Conservation (phyloP, 2,329 filamentous ascomycete genomes). For the Tolypocladium paradoxum region DNA sequence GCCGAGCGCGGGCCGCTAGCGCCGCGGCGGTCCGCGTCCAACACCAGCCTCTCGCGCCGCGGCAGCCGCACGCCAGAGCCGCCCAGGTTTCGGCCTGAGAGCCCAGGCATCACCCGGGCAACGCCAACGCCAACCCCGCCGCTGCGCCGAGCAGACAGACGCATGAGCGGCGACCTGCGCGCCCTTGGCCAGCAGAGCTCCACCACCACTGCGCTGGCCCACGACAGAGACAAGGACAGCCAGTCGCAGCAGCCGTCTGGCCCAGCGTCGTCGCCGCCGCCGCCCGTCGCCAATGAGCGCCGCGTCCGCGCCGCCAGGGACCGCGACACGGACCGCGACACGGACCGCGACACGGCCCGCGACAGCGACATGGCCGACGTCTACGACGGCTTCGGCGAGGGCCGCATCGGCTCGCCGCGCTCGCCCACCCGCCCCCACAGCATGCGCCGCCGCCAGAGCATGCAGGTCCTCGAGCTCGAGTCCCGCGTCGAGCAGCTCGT, state of each 20-base stretch:
- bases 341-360: background rate
- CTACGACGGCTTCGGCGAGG: conserved; percentile 90
- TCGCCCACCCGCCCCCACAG: conserved; percentile 91
- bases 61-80: conserved; percentile 43
- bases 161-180: conserved; percentile 63
- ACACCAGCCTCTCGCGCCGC: conserved; percentile 40
- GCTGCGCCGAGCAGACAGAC: conserved; percentile 57
- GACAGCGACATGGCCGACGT: conserved; percentile 78
- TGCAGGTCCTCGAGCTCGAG: conserved; percentile 92
- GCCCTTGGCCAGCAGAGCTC: conserved; percentile 26
- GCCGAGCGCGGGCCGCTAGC: conserved; percentile 9
- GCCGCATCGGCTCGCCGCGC: conserved; percentile 72
- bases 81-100: conserved; percentile 49
- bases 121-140: conserved; percentile 45
- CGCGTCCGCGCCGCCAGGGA: conserved; percentile 53
- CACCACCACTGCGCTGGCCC: conserved; percentile 4
- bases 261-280: conserved; percentile 18
- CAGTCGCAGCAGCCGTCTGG: conserved; percentile 4
- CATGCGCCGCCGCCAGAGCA: conserved; percentile 93
- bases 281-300: conserved; percentile 77
- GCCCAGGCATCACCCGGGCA: conserved; percentile 37
- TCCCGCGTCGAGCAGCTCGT: conserved; percentile 71
- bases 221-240: conserved; percentile 8
- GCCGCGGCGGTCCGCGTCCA: conserved; percentile 37
- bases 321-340: background rate